Evolutionary conservation across 257 asterid species (phyloP).

Genomic region (Jacaranda copaia): DNA sequence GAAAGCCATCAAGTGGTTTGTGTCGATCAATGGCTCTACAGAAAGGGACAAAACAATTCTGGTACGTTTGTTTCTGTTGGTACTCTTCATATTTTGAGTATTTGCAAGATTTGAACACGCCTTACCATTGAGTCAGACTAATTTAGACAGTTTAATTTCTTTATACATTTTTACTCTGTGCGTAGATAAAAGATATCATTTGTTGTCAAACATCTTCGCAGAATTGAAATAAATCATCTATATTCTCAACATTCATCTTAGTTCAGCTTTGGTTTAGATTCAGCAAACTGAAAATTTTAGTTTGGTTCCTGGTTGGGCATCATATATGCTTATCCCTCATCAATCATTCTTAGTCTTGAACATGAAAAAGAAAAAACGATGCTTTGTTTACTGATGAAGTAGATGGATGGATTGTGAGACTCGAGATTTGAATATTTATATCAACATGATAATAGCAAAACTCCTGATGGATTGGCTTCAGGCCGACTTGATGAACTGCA

Average conservation of each 20-base stretch:
- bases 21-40: too few relatives aligned
- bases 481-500: background rate
- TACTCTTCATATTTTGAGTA: background rate
- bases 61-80: too few relatives aligned
- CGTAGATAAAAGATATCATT: too few relatives aligned
- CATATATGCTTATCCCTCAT: background rate
- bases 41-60: too few relatives aligned
- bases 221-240: background rate
- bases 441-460: background rate
- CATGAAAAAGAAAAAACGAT: background rate
- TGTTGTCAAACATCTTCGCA: background rate
- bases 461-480: background rate
- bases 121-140: background rate
- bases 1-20: too few relatives aligned
- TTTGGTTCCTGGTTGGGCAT: background rate
- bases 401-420: background rate
- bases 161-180: too few relatives aligned
- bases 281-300: background rate
- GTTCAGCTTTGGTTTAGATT: slow-evolving; percentile 3
- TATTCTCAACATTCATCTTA: background rate
- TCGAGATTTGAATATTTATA: background rate
- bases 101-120: background rate
- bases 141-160: too few relatives aligned
- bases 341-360: background rate
- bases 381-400: background rate